Conservation (phyloP, 768 basidiomycete species). For the Psilocybe subaeruginosa region DNA sequence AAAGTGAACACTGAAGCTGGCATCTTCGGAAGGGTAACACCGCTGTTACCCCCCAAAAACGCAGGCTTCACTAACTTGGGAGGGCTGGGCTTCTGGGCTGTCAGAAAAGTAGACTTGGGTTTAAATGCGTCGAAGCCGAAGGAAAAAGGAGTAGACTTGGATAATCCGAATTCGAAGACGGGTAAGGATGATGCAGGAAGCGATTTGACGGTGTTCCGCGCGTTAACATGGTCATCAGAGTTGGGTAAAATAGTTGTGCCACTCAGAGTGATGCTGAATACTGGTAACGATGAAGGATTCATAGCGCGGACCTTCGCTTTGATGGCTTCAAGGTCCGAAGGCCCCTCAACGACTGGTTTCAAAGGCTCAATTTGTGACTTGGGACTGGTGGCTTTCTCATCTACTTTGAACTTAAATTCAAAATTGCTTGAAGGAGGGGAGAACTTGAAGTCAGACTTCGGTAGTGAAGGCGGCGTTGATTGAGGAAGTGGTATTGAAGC, state of each 20-base stretch:
- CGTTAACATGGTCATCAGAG: constrained; percentile 28
- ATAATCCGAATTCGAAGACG: constrained; percentile 34
- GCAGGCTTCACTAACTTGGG: constrained; percentile 8
- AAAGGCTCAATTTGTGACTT: background rate
- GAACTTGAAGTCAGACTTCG: constrained; percentile 16
- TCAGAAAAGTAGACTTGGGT: constrained; percentile 11
- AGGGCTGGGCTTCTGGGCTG: constrained; percentile 4
- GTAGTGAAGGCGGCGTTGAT: constrained; percentile 7
- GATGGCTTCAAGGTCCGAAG: constrained; percentile 10
- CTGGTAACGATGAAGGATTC: constrained; percentile 33
- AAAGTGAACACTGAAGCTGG: constrained; percentile 6
- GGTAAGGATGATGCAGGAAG: constrained; percentile 50
- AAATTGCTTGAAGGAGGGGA: constrained; percentile 18
- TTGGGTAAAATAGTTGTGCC: constrained; percentile 23
- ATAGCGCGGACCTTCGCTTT: constrained; percentile 30
- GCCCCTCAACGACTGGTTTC: background rate
- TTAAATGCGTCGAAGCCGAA: constrained; percentile 14
- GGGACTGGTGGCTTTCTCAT: background rate
- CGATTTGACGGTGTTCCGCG: constrained; percentile 40
- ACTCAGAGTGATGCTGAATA: constrained; percentile 35
- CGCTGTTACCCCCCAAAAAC: background rate
- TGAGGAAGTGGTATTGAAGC: constrained; percentile 22
- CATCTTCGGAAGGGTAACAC: background rate
- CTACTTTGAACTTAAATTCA: constrained; percentile 19
- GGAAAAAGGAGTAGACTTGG: constrained; percentile 4